Base-by-base conservation (phyloP, 2,329 filamentous ascomycete species). In the Exophiala dermatitidis region DNA sequence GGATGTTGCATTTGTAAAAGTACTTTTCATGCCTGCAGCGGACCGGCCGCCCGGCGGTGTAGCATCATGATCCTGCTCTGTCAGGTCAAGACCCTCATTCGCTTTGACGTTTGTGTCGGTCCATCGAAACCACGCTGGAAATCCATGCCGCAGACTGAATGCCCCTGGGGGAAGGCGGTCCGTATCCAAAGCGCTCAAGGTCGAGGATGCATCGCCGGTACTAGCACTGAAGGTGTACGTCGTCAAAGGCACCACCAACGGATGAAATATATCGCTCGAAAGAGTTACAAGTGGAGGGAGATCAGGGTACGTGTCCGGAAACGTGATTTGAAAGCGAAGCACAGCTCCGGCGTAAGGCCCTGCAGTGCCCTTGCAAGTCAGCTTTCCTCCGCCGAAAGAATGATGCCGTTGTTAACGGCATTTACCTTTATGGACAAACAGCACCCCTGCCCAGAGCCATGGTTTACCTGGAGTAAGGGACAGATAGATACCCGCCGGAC, bases 181-280 rank as follows among this genome's bases (percentile, higher is more conserved):
- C 33, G 88, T 84, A 63, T 95, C 89, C 1, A 83, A 85, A 5
- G 89, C 88, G 67, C 87, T 91, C 57, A 90, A 85, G 0, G 88
- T 88, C 45, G 87, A 88, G 4, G 57, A 53, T 3, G 59, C 43
- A 46, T 63, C 59, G 32, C 53, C 50, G 10, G 47, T 47, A 46
- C 86, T 84, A 57, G 88, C 90, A 40, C 88, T 86, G 73, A 95
- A 94, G 66, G 88, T 93, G 71, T 95, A 94, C 2, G 89, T 95
- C n/a, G 90, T 95, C 57, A 94, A 77, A 36, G 93, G 90, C 5
- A 90, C 90, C 61, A 97, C 84, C 40, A 98, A 77, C 12, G 91
- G 91, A 68, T 98, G 91, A 69, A 97, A 98, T 62, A 97, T 85
- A 67, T 97, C 91, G 62, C 88, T 94, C 43, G 83, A 81, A 70